Evolutionary conservation across 768 basidiomycete species (phyloP).

Genomic region (Phylloporus sp.): DNA sequence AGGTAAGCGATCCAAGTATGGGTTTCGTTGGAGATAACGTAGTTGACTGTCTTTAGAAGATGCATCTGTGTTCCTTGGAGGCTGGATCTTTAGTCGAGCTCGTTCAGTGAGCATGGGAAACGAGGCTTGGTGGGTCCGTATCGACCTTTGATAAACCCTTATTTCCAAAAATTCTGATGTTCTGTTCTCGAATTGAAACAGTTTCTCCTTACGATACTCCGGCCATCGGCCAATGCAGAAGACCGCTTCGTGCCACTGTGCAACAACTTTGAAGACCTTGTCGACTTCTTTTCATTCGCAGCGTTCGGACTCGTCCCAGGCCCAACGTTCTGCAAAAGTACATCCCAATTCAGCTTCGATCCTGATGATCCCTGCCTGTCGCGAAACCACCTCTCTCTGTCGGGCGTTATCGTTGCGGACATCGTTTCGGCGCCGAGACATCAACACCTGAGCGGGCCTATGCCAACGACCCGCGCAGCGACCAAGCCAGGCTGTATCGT

Average conservation of each 20-base stretch:
- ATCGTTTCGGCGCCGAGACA: slow-evolving; percentile 5
- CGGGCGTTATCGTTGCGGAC: slow-evolving; percentile 16
- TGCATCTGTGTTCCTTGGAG: too few species aligned
- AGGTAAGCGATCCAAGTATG: slow-evolving; percentile 9
- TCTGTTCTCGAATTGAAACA: background rate
- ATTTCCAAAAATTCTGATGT: background rate
- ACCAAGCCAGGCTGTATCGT: slow-evolving; percentile 14
- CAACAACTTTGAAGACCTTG: slow-evolving; percentile 26
- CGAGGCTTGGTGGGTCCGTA: slow-evolving; percentile 31
- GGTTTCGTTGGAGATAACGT: too few species aligned
- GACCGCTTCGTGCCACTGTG: slow-evolving; percentile 30
- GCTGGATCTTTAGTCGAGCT: too few species aligned
- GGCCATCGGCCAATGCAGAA: slow-evolving; percentile 18
- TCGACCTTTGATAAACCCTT: too few species aligned
- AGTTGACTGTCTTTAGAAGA: too few species aligned
- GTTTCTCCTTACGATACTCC: background rate
- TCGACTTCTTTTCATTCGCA: slow-evolving; percentile 23
- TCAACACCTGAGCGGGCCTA: background rate
- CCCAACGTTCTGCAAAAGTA: slow-evolving; percentile 16
- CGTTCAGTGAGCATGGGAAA: slow-evolving; percentile 20
- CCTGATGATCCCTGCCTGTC: background rate
- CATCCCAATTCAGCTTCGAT: background rate
- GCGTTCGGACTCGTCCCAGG: slow-evolving; percentile 17
- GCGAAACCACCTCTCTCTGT: slow-evolving; percentile 21
- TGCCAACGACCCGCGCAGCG: slow-evolving; percentile 7